Evolutionary conservation across 345 rosid genomes (phyloP), one percentile per base, ranked within the genome.

Genomic region (Barbarea vulgaris): DNA sequence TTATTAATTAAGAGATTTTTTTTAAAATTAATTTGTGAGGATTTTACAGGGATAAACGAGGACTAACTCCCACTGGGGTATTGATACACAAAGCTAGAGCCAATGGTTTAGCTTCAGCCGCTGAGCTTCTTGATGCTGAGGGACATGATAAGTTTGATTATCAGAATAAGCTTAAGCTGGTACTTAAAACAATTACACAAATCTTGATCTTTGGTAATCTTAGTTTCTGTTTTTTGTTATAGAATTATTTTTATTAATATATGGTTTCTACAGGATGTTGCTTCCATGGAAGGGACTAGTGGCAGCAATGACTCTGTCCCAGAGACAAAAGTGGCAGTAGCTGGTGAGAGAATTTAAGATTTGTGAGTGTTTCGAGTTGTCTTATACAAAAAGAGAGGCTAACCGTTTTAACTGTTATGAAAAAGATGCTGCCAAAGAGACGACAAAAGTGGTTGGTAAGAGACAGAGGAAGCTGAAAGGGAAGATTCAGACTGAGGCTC

Each of bases 401-500:
- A 42, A 13, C 7, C 3, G 5, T 4, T 41, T 41, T 42, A 14
- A 42, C 2, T 17, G 47, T 42, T 42, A 42, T 15, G 17, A 42
- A 42, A 42, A 7, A 42, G 18, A 42, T 42, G 47, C 14, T n/a
- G 47, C 47, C 47, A 42, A 42, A 5, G 2, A 42, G 15, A 14
- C 47, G 3, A 3, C 17, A 5, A 42, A 42, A 42, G 30, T 28
- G 30, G 4, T 28, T 3, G 30, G 30, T 28, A 28, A 28, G 30
- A 28, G 30, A 28, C 3, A 28, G 30, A 28, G 30, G 30, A 42
- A 42, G 1, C 7, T 4, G 47, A 42, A 71, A 19, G 77, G 84
- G 70, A 63, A 81, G 28, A 41, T 70, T 56, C 80, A 65, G 37
- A 21, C 58, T 41, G 82, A 70, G 9, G 57, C 84, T 77, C 74